These are phyloP conservation scores for Pyrenula massariospora DNA, from an alignment of 495 filamentous ascomycete species.

Conservation along the genomic window DNA sequence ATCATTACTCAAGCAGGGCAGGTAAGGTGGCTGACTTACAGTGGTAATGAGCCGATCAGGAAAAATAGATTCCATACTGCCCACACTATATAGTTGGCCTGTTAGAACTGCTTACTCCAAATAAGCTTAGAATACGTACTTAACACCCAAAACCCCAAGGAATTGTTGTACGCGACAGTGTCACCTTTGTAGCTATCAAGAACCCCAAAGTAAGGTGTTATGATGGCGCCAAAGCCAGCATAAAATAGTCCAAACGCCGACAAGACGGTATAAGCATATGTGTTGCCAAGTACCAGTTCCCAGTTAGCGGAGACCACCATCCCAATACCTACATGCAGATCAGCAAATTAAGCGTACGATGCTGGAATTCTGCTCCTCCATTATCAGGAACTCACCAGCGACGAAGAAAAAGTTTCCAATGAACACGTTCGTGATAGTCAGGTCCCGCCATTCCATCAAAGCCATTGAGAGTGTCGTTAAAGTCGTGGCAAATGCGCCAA, in stretches of 20 bases:
- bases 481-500: conserved; percentile 39
- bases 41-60: conserved; percentile 28
- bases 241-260: conserved; percentile 39
- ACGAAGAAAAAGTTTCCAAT: conserved; percentile 40
- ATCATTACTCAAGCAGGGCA: not conserved
- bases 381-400: conserved; percentile 5
- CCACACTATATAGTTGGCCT: conserved; percentile 18
- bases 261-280: conserved; percentile 38
- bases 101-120: not conserved
- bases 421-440: conserved; percentile 32
- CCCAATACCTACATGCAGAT: conserved; percentile 20
- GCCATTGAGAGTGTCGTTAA: conserved; percentile 34
- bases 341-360: not conserved
- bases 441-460: conserved; percentile 37
- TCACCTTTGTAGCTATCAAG: conserved; percentile 23
- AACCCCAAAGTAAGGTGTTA: conserved; percentile 29
- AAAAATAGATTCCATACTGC: conserved; percentile 35
- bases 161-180: conserved; percentile 30
- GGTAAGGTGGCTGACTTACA: conserved; percentile 4
- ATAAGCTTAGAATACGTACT: conserved; percentile 3
- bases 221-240: conserved; percentile 24
- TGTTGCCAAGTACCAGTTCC: conserved; percentile 36
- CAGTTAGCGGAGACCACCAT: conserved; percentile 39
- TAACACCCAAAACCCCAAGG: conserved; percentile 30
- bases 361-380: not conserved